Conservation (phyloP, 2,329 filamentous ascomycete species). For the Parastagonospora avenae region DNA sequence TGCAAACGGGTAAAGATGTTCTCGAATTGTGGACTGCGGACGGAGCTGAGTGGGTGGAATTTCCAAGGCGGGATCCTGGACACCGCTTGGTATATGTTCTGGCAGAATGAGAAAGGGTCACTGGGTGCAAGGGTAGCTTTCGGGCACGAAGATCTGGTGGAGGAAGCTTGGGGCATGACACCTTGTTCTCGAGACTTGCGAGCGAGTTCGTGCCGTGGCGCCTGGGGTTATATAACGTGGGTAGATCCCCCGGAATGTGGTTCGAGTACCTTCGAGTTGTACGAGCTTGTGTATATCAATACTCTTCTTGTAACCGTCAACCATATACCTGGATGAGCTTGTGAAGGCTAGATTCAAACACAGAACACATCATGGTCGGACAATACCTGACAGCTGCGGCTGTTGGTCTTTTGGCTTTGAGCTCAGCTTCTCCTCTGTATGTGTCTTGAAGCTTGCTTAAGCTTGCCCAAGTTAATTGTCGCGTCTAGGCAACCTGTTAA, state of each 20-base stretch:
- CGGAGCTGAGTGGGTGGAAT: constrained; percentile 16
- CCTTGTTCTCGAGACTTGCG: neutral
- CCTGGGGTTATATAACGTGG: neutral
- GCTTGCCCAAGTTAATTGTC: neutral
- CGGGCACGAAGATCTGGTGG: too few relatives aligned
- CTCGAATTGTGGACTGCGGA: neutral
- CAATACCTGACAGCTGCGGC: constrained; percentile 30
- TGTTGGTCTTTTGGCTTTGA: constrained; percentile 37
- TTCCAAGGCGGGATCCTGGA: constrained; percentile 14
- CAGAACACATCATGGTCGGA: constrained; percentile 32
- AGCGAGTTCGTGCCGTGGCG: too few relatives aligned
- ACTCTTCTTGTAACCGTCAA: neutral
- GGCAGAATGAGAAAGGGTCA: constrained; percentile 1
- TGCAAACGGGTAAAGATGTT: constrained; percentile 7
- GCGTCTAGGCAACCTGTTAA: constrained; percentile 25
- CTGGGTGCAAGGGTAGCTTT: neutral
- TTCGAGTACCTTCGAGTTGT: too few relatives aligned
- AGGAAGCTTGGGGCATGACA: constrained; percentile 1
- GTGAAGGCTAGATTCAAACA: neutral
- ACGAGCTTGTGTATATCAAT: too few relatives aligned
- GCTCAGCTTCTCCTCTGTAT: constrained; percentile 40
- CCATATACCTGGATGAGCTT: constrained; percentile 14
- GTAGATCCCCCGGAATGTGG: constrained; percentile 3
- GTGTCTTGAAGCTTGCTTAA: constrained; percentile 3
- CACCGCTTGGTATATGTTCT: constrained; percentile 17